Evolutionary conservation across 2,329 filamentous ascomycete genomes (phyloP).

Genomic region (Exophiala aquamarina): DNA sequence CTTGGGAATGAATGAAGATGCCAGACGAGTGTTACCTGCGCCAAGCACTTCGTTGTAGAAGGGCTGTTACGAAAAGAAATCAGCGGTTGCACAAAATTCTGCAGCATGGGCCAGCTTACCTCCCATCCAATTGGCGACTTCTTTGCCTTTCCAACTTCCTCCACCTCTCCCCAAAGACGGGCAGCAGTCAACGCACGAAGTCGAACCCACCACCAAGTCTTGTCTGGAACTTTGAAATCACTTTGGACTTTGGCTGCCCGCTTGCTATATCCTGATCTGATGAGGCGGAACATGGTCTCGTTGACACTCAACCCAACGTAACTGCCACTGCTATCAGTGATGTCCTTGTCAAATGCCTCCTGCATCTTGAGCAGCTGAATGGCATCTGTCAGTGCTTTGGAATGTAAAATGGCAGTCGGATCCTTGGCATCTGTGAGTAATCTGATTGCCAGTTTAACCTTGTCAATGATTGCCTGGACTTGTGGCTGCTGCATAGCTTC

Average conservation of each 20-base stretch:
- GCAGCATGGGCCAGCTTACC: conserved; percentile 47
- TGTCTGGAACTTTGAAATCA: conserved; percentile 92
- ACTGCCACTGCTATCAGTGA: conserved; percentile 59
- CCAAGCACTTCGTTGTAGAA: conserved; percentile 88
- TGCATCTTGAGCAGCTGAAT: conserved; percentile 79
- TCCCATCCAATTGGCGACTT: conserved; percentile 97
- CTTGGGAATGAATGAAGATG: conserved; percentile 81
- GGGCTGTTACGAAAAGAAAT: conserved; percentile 54
- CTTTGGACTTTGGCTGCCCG: conserved; percentile 83
- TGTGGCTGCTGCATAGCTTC: conserved; percentile 77
- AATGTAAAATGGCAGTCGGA: conserved; percentile 62
- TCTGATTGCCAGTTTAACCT: conserved; percentile 82
- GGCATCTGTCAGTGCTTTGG: conserved; percentile 76
- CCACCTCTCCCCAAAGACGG: conserved; percentile 88
- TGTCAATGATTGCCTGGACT: conserved; percentile 71
- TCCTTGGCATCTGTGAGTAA: conserved; percentile 83
- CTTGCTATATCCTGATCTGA: conserved; percentile 77
- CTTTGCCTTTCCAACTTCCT: conserved; percentile 71
- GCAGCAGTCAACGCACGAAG: conserved; percentile 85
- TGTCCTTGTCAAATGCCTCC: conserved; percentile 80
- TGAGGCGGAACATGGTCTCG: conserved; percentile 86
- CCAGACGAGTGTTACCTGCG: conserved; percentile 86
- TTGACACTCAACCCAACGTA: conserved; percentile 86
- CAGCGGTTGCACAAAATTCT: neutral
- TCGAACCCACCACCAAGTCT: conserved; percentile 82